A percentile compares a stretch with the other conserved stretches of the same genome.
These are phyloP conservation scores for Nymphaea thermarum DNA, from an alignment of 164 flowering plant species.

Conservation along the genomic window DNA sequence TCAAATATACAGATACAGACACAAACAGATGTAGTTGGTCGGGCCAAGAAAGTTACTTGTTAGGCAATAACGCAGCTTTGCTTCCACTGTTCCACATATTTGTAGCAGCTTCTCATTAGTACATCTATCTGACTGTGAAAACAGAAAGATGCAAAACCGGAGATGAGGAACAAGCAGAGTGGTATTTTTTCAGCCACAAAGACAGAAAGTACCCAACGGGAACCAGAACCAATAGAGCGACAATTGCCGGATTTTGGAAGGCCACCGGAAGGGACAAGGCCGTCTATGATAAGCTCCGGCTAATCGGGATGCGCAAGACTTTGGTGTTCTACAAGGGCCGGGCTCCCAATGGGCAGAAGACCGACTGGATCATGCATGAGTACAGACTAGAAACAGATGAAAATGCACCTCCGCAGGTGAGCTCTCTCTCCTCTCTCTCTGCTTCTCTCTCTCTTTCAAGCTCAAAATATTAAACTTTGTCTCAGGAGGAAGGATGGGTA, in stretches of 20 bases:
- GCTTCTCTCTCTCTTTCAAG: background rate
- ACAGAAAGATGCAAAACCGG: conserved; percentile 77
- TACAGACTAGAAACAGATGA: conserved; percentile 75
- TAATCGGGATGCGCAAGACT: conserved; percentile 94
- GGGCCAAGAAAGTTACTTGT: background rate
- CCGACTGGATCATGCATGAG: conserved; percentile 95
- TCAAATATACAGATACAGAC: background rate
- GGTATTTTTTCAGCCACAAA: conserved; percentile 91
- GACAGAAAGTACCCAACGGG: conserved; percentile 93
- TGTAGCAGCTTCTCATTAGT: too few species aligned
- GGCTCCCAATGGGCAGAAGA: conserved; percentile 87
- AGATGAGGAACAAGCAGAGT: conserved; percentile 74
- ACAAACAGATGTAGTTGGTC: background rate
- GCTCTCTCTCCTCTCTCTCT: conserved; percentile 1
- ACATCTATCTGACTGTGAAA: background rate
- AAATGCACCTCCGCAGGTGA: conserved; percentile 83
- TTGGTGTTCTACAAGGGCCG: conserved; percentile 84
- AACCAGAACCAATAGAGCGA: conserved; percentile 80
- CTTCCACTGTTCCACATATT: too few species aligned
- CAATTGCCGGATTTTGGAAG: conserved; percentile 90
- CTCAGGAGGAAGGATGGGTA: conserved; percentile 98
- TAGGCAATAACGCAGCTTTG: too few species aligned
- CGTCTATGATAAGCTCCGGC: conserved; percentile 50
- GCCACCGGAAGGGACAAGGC: conserved; percentile 90
- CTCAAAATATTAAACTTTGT: background rate